Evolutionary conservation across 768 basidiomycete species (phyloP), one percentile per base, ranked within the genome.

Genomic region (Kwoniella pini): DNA sequence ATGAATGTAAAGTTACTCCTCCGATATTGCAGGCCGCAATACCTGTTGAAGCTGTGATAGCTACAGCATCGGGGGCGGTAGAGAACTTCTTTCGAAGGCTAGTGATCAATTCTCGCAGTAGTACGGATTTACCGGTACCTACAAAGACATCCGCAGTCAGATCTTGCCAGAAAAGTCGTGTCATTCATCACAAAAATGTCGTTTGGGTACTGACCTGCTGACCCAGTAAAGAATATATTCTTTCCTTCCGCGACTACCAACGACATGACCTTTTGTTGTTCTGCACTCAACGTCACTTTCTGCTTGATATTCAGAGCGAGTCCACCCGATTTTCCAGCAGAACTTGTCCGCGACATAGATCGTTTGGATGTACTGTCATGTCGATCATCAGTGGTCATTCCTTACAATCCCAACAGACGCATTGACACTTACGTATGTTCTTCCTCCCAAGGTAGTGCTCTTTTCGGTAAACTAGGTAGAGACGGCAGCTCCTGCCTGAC

Each of bases 11-110:
- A 0, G 95, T 98, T 22, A 90, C 85, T 39, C 96, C 95, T 10
- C 95, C 95, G 50, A 99, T 93, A 68, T 99, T 97, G 77, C 93
- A 96, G 4, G 95, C 95, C 6, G 95, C 95, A 68, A 98, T 96
- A 43, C 93, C 93, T 22, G 94, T 97, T 3, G 92, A 92, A 9
- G 96, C 96, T 2, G 95, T 97, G 60, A 99, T 85, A 11, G 92
- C 94, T 21, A 98, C 85, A 0, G 88, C 87, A 75, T 94, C 91
- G 0, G 81, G 77, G 1, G 81, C 74, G 54, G 80, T 87, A 11
- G 62, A 57, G 71, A 83, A 79, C 65, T 82, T 85, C 70, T 82
- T 85, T 45, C 82, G 83, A 52, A 99, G 81, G 1, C 82, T 79
- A 68, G 84, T 84, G 76, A 97, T 96, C 48, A 97, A 94, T 78